phyloP scores from a whole-genome alignment of 148 eudicot genomes.

The Rhododendron ovatum region DNA sequence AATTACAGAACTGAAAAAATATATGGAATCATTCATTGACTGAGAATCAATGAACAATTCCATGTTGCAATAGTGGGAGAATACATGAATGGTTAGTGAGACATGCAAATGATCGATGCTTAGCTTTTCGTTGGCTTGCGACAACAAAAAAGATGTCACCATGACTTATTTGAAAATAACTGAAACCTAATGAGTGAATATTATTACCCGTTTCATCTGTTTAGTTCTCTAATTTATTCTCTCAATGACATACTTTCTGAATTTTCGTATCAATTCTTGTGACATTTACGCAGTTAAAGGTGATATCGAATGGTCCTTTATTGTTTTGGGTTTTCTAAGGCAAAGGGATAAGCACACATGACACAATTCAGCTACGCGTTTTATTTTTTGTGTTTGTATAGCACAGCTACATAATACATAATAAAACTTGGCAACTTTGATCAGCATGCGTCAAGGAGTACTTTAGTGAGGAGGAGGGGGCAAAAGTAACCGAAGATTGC shows the following conservation, averaged over 20 bases:
- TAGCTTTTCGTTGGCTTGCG: too few relatives aligned
- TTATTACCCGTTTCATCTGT: too few relatives aligned
- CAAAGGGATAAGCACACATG: background rate
- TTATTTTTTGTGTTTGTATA: background rate
- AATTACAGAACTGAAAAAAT: too few relatives aligned
- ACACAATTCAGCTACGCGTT: background rate
- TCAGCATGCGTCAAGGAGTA: conserved; percentile 81
- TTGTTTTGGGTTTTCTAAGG: background rate
- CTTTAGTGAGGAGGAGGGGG: conserved; percentile 46
- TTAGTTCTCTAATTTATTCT: too few relatives aligned
- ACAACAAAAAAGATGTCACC: too few relatives aligned
- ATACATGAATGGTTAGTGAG: too few relatives aligned
- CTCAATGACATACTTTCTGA: background rate
- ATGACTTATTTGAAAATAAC: too few relatives aligned
- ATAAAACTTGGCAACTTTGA: conserved; percentile 4
- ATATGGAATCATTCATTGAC: background rate
- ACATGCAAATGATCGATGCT: too few relatives aligned
- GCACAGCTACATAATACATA: background rate
- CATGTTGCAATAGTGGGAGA: too few relatives aligned
- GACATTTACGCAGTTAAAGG: background rate
- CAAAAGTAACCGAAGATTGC: conserved; percentile 20
- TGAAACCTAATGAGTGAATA: too few relatives aligned
- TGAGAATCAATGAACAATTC: too few relatives aligned
- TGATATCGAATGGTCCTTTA: background rate
- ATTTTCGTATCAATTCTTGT: background rate